Conservation (phyloP, 371 early-diverging fungal genomes). For the Conidiobolus incongruus region DNA sequence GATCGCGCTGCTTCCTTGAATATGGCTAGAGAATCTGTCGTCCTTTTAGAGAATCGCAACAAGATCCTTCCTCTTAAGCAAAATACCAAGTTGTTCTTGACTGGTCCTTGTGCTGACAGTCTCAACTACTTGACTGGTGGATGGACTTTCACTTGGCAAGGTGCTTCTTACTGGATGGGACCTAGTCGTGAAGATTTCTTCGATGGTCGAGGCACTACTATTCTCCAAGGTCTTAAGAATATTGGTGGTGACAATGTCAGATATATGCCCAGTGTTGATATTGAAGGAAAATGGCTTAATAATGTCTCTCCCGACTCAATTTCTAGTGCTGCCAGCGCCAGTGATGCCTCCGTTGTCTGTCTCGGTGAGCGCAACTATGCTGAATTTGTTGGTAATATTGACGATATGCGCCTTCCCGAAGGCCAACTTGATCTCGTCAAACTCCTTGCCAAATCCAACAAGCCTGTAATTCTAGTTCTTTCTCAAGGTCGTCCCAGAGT, state of each 20-base stretch:
- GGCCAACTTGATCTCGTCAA: constrained; percentile 19
- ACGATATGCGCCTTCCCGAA: no score
- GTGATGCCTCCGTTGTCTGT: constrained; percentile 19
- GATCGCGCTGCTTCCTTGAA: constrained; percentile 18
- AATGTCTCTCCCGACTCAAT: no score
- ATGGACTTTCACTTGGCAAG: no score
- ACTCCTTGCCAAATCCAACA: constrained; percentile 9
- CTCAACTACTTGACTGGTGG: no score
- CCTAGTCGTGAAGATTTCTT: constrained; percentile 17
- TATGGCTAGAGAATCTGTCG: constrained; percentile 27
- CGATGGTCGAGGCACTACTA: constrained; percentile 18
- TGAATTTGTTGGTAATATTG: no score
- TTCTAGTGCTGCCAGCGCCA: constrained; percentile 9
- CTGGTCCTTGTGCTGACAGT: no score
- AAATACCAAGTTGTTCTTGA: constrained; percentile 13
- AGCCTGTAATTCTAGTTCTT: constrained; percentile 20
- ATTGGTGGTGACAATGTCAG: no score
- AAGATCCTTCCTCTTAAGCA: constrained; percentile 16
- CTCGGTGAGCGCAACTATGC: no score
- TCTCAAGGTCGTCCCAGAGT: constrained; percentile 33
- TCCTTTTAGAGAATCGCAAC: constrained; percentile 26
- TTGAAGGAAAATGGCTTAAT: constrained; percentile 9
- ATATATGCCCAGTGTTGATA: no score
- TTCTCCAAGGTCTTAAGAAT: constrained; percentile 19
- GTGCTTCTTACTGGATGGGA: constrained; percentile 34